Base-by-base conservation (phyloP, 2,329 filamentous ascomycete species). In the Colletotrichum horii region DNA sequence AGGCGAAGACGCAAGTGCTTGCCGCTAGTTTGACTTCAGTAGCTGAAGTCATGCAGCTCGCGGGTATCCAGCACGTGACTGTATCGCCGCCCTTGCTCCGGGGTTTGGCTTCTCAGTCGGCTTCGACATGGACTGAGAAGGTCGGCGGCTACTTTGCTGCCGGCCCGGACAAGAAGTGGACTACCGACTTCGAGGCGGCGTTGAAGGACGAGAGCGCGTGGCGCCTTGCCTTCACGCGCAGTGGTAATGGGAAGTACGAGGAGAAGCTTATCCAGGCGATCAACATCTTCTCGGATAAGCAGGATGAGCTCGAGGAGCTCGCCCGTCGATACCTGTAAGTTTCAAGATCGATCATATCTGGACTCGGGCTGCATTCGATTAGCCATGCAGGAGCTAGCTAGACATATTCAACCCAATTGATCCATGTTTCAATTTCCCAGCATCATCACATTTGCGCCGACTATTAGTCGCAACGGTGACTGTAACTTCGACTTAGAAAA, bases 11-110 rank as follows among this genome's bases (percentile, higher is more conserved):
- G 0, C 83, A 88, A 71, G 89, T 93, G 4, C 79, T 93, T 8
- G 88, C 89, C 0, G 91, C 90, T 4, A 91, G 89, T 43, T 82
- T 93, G 61, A 92, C 90, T 0, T 90, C 87, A 1, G 86, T 88
- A 2, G 86, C 89, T 3, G 91, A 94, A 78, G 88, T 91, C n/a
- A 89, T 91, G 84, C 84, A 84, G 61, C 84, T 93, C 3, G 89
- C 89, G 3, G 91, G 91, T 1, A 88, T 89, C 2, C 84, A 91
- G 48, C 89, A 92, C 79, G 88, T 93, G 26, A 93, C 91, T 0
- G 85, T 94, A 43, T 85, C 91, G 0, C 91, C 91, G 0, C 83
- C 82, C 1, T 81, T 93, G 3, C 83, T 93, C 30, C 81, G 81
- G 11, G 83, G 87, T 38, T 84, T 92, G n/a, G 83, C 86, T 0